Percentiles rank a stretch among this genome's conserved stretches.
These are phyloP conservation scores for Blastobotrys indianensis DNA, from an alignment of 1,139 yeast genomes.

Conservation along the genomic window DNA sequence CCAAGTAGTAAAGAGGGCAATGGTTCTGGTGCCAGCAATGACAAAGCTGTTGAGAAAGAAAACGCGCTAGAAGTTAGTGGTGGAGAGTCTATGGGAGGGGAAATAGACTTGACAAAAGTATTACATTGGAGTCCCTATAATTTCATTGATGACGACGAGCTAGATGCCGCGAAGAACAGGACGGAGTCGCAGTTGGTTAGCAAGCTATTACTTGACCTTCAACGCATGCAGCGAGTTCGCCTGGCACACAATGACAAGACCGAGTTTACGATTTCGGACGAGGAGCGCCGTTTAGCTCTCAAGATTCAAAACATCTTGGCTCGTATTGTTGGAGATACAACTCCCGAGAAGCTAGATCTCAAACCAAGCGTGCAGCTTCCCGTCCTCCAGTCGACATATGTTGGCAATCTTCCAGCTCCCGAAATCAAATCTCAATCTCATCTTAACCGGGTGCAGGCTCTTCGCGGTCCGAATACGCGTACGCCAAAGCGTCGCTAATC, in stretches of 20 bases:
- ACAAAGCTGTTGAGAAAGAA: constrained; percentile 4
- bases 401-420: constrained; percentile 73
- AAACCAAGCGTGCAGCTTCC: constrained; percentile 44
- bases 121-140: constrained; percentile 52
- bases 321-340: constrained; percentile 36
- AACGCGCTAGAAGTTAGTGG: constrained; percentile 15
- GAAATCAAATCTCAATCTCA: constrained; percentile 1
- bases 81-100: constrained; percentile 1
- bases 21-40: constrained; percentile 16
- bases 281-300: constrained; percentile 47
- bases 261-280: constrained; percentile 35
- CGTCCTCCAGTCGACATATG: constrained; percentile 64
- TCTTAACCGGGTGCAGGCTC: constrained; percentile 2
- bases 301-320: constrained; percentile 47
- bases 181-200: constrained; percentile 54
- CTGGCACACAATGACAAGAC: constrained; percentile 33
- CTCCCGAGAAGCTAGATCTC: constrained; percentile 26
- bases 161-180: constrained; percentile 43
- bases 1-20: constrained; percentile 5
- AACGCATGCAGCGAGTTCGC: constrained; percentile 58
- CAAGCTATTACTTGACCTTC: constrained; percentile 49
- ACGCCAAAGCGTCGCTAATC: background rate
- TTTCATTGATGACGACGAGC: constrained; percentile 48
- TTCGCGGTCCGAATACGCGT: constrained; percentile 1
- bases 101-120: constrained; percentile 41